Percentiles rank a stretch among this genome's conserved stretches.
Conservation (phyloP, 2,329 filamentous ascomycete species). For the Passalora sequoiae region DNA sequence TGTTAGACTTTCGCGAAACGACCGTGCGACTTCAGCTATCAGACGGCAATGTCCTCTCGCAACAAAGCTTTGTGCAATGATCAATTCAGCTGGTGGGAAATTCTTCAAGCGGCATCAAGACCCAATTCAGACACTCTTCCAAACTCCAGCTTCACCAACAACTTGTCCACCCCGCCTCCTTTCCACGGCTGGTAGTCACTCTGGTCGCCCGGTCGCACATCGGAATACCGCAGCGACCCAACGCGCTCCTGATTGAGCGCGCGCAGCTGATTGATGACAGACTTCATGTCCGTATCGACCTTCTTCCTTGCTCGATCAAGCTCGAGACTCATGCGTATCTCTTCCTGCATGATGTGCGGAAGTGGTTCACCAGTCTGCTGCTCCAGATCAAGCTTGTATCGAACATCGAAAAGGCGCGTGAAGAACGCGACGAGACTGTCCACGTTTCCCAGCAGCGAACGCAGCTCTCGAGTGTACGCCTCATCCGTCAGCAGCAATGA, state of each 20-base stretch:
- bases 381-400: conserved; percentile 74
- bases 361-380: conserved; percentile 68
- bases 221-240: conserved; percentile 28
- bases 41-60: too few relatives aligned
- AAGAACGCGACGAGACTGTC: conserved; percentile 77
- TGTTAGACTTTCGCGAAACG: too few relatives aligned
- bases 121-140: conserved; percentile 24
- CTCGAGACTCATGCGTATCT: conserved; percentile 60
- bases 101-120: neutral
- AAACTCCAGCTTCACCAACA: conserved; percentile 87
- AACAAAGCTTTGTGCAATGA: too few relatives aligned
- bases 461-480: conserved; percentile 60
- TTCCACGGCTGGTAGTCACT: conserved; percentile 62
- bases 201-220: conserved; percentile 21
- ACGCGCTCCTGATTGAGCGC: conserved; percentile 55
- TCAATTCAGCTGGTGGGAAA: too few relatives aligned
- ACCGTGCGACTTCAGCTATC: too few relatives aligned
- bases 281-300: conserved; percentile 63
- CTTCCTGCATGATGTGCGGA: conserved; percentile 58
- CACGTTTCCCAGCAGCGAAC: conserved; percentile 64
- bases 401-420: conserved; percentile 68
- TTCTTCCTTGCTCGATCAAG: conserved; percentile 59
- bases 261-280: conserved; percentile 52
- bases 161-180: conserved; percentile 66
- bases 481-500: conserved; percentile 62